These are phyloP conservation scores for Nakazawaea pomicola DNA, from an alignment of 805 yeast genomes.

Conservation along the genomic window DNA sequence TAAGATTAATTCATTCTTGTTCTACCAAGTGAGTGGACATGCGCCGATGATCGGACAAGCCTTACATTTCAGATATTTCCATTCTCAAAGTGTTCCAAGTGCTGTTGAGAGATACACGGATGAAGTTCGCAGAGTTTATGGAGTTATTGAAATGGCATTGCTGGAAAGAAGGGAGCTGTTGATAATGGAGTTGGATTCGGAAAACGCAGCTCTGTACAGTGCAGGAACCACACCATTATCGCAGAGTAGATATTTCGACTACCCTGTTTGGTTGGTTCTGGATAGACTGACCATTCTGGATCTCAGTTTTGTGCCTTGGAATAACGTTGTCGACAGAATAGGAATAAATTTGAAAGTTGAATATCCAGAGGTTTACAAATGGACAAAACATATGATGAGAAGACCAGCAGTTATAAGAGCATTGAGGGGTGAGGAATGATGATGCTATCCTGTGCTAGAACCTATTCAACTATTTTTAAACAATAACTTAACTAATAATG, in stretches of 20 bases:
- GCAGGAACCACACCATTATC: constrained; percentile 86
- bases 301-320: constrained; percentile 93
- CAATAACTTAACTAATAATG: too few relatives aligned
- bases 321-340: constrained; percentile 87
- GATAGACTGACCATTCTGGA: constrained; percentile 75
- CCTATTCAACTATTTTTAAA: too few relatives aligned
- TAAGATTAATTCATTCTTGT: constrained; percentile 83
- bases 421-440: constrained; percentile 56
- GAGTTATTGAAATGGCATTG: constrained; percentile 90
- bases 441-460: background rate
- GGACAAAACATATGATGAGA: constrained; percentile 95
- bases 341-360: constrained; percentile 85
- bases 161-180: constrained; percentile 90
- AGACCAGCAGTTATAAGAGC: constrained; percentile 90
- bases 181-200: constrained; percentile 83
- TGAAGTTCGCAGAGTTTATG: constrained; percentile 89
- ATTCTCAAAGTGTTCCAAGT: constrained; percentile 75
- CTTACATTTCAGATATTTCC: constrained; percentile 87
- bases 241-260: constrained; percentile 81
- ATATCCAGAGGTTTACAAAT: constrained; percentile 91
- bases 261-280: constrained; percentile 94
- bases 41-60: constrained; percentile 99
- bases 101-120: constrained; percentile 90
- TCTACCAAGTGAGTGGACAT: constrained; percentile 94
- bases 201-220: constrained; percentile 81